phyloP scores from a whole-genome alignment of 1,284 basidiomycete genomes.

The Apiotrichum siamense region DNA sequence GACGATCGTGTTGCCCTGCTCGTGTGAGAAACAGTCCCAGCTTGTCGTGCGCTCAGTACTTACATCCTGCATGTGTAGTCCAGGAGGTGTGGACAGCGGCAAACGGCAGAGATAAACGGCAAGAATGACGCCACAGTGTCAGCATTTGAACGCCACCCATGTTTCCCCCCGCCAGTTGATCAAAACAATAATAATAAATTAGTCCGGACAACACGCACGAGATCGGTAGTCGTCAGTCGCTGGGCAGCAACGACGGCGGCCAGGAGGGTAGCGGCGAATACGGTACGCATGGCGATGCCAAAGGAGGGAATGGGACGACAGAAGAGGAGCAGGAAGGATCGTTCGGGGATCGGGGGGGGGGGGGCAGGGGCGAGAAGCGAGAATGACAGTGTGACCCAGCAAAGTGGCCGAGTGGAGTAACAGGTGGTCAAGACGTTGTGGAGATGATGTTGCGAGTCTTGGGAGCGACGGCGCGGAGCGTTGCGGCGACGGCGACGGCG shows the following conservation, averaged over 20 bases:
- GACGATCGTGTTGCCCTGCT: constrained; percentile 28
- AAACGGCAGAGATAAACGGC: background rate
- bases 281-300: background rate
- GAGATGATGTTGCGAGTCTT: too few relatives aligned
- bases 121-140: background rate
- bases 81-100: background rate
- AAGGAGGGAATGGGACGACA: too few relatives aligned
- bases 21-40: background rate
- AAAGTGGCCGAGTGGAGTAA: too few relatives aligned
- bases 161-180: background rate
- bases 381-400: too few relatives aligned
- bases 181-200: background rate
- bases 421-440: too few relatives aligned
- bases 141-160: background rate
- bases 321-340: too few relatives aligned
- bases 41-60: background rate
- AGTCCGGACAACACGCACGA: background rate
- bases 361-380: too few relatives aligned
- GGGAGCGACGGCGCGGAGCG: too few relatives aligned
- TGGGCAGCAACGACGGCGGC: background rate
- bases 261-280: background rate
- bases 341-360: background rate
- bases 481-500: too few relatives aligned
- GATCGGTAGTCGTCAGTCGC: background rate
- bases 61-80: background rate